Conservation (phyloP, 306 rosid species). For the Prunus armeniaca region DNA sequence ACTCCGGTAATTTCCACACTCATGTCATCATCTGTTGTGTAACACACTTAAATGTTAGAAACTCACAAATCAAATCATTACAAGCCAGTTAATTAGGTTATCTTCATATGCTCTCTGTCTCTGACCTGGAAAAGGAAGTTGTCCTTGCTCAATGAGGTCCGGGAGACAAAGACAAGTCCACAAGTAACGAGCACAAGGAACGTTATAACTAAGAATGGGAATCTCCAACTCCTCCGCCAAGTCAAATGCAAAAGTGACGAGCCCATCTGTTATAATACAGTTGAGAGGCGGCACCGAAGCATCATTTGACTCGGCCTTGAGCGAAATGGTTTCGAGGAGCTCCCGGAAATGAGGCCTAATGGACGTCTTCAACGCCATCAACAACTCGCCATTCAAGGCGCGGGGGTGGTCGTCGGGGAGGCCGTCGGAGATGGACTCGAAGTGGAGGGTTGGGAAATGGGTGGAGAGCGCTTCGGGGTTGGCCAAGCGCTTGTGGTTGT, state of each 20-base stretch:
- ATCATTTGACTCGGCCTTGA: not conserved
- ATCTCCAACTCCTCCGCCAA: conserved; percentile 5
- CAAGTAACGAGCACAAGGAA: not conserved
- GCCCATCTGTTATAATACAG: not conserved
- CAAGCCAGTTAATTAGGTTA: too few species aligned
- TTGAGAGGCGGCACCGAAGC: not conserved
- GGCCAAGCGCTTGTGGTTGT: conserved; percentile 1
- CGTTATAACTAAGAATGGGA: not conserved
- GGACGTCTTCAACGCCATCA: not conserved
- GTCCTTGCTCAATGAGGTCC: conserved; percentile 8
- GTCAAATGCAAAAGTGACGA: conserved; percentile 7
- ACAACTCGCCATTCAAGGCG: not conserved
- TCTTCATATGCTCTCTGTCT: too few species aligned
- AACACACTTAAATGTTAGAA: not conserved
- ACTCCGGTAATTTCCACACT: not conserved
- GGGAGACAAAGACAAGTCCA: conserved; percentile 1
- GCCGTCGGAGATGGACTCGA: conserved; percentile 17
- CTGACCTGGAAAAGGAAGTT: conserved; percentile 18
- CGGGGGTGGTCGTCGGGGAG: conserved; percentile 2
- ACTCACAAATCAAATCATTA: not conserved
- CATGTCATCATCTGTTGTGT: conserved; percentile 17
- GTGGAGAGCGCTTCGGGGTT: not conserved
- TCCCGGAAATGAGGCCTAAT: not conserved
- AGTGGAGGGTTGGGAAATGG: conserved; percentile 14
- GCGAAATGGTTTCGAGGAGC: not conserved